Evolutionary conservation across 768 basidiomycete species (phyloP).

Genomic region (Tylopilus vinaceipallidus): DNA sequence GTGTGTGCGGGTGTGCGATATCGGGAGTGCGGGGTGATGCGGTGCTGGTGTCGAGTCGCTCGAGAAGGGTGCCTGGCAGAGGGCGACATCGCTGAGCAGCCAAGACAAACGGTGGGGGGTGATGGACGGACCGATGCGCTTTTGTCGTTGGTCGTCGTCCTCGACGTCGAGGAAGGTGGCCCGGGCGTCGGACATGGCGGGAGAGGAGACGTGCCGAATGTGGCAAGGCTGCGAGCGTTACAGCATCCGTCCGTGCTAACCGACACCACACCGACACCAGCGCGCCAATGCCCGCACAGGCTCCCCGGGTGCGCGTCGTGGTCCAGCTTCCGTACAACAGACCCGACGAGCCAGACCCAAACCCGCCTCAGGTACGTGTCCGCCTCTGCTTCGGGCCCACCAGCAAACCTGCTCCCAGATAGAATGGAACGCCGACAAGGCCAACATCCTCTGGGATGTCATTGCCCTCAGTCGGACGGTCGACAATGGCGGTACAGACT

Average conservation of each 20-base stretch:
- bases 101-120: background rate
- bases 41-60: constrained; percentile 32
- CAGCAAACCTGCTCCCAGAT: constrained; percentile 46
- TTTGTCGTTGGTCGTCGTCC: constrained; percentile 44
- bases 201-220: constrained; percentile 4
- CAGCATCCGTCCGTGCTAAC: too few relatives aligned
- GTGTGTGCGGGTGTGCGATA: constrained; percentile 32
- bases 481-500: constrained; percentile 75
- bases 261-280: too few relatives aligned
- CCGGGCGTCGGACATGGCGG: constrained; percentile 9
- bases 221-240: background rate
- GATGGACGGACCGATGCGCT: constrained; percentile 37
- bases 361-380: constrained; percentile 66
- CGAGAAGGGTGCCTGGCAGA: constrained; percentile 40
- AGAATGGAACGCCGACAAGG: constrained; percentile 83
- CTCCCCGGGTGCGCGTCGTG: constrained; percentile 60
- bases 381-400: background rate
- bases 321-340: constrained; percentile 78
- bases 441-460: constrained; percentile 83
- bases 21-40: constrained; percentile 24
- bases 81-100: background rate
- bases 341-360: constrained; percentile 62
- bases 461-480: constrained; percentile 74
- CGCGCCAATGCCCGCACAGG: constrained; percentile 21
- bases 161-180: constrained; percentile 42